Conservation (phyloP, 805 yeast species). For the Candida cerambycidarum region DNA sequence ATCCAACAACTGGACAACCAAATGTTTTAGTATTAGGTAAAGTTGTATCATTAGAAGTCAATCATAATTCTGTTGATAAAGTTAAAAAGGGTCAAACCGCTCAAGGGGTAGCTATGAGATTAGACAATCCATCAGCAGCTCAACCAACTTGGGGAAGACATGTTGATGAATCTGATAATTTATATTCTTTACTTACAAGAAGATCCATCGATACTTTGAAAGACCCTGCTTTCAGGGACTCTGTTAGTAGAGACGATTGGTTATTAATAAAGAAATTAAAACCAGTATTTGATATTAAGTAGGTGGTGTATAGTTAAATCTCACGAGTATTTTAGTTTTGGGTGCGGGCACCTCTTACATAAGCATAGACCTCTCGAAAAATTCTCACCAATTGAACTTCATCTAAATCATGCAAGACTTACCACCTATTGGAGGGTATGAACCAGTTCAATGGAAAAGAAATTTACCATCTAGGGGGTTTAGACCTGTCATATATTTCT, state of each 20-base stretch:
- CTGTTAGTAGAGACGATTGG: slow-evolving; percentile 96
- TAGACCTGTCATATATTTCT: slow-evolving; percentile 71
- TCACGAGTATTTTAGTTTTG: no score
- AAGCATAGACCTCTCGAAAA: slow-evolving; percentile 5
- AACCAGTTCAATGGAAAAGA: slow-evolving; percentile 85
- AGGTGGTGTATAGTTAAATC: slow-evolving; percentile 14
- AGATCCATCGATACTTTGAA: slow-evolving; percentile 94
- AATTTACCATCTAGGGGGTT: slow-evolving; percentile 84
- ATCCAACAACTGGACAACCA: slow-evolving; percentile 78
- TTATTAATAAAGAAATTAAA: slow-evolving; percentile 83
- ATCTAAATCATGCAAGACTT: slow-evolving; percentile 61
- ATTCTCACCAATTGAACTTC: slow-evolving; percentile 17
- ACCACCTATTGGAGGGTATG: slow-evolving; percentile 86
- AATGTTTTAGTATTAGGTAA: slow-evolving; percentile 77
- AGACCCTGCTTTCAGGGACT: slow-evolving; percentile 95
- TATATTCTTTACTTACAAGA: slow-evolving; percentile 89
- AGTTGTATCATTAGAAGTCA: slow-evolving; percentile 91
- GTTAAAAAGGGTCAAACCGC: slow-evolving; percentile 94
- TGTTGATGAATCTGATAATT: slow-evolving; percentile 86
- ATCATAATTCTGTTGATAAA: slow-evolving; percentile 75
- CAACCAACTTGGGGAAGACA: slow-evolving; percentile 99
- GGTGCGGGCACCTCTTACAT: no score
- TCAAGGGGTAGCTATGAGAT: slow-evolving; percentile 98
- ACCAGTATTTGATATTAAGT: slow-evolving; percentile 81
- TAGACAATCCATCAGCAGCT: slow-evolving; percentile 87